These are phyloP conservation scores for Mrakia gelida DNA, from an alignment of 768 basidiomycete genomes.

Conservation along the genomic window DNA sequence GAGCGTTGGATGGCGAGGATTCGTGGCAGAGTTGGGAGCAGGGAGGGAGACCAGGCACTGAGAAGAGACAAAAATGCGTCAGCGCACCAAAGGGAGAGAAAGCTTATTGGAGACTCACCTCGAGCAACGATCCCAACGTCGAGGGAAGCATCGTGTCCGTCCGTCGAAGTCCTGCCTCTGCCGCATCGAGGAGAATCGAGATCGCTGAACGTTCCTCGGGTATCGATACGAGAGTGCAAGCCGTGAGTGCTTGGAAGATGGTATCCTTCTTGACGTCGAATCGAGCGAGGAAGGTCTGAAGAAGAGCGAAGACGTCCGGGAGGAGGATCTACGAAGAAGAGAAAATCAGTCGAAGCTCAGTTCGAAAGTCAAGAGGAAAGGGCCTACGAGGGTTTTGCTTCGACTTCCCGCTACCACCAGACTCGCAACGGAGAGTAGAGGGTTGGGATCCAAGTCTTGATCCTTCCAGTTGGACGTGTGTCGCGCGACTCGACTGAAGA, in stretches of 20 bases:
- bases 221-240: background rate
- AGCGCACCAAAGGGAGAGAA: background rate
- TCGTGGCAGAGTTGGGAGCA: background rate
- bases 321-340: background rate
- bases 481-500: background rate
- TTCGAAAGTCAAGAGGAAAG: background rate
- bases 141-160: background rate
- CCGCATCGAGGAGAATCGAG: background rate
- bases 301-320: background rate
- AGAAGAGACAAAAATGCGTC: background rate
- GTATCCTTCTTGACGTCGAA: constrained; percentile 3
- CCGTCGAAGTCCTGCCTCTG: background rate
- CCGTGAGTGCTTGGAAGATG: background rate
- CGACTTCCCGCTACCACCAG: background rate
- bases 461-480: background rate
- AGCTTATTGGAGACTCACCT: background rate
- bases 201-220: background rate
- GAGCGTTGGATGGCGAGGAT: background rate
- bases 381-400: background rate
- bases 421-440: background rate
- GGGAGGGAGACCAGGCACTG: background rate
- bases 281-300: background rate
- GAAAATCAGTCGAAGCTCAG: background rate
- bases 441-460: background rate
- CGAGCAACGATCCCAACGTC: background rate